phyloP scores from a whole-genome alignment of 345 rosid genomes.

The Barbarea vulgaris region DNA sequence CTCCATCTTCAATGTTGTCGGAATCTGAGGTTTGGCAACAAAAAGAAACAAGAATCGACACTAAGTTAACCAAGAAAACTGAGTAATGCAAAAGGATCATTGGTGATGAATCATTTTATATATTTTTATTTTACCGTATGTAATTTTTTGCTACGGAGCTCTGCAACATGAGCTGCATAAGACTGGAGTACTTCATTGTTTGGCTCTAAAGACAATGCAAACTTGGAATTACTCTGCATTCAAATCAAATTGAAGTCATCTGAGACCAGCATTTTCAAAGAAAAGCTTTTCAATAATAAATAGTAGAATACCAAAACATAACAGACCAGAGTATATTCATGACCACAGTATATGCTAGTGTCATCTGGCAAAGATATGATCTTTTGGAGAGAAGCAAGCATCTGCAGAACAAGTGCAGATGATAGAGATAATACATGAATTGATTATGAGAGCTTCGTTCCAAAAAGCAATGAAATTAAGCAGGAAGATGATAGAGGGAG shows the following conservation, averaged over 20 bases:
- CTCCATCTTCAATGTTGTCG: constrained; percentile 76
- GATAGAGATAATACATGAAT: background rate
- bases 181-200: constrained; percentile 76
- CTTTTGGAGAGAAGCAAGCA: constrained; percentile 75
- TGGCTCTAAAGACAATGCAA: constrained; percentile 90
- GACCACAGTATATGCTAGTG: constrained; percentile 84
- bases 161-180: constrained; percentile 75
- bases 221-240: constrained; percentile 88
- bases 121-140: constrained; percentile 63
- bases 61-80: background rate
- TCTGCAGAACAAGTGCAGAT: constrained; percentile 53
- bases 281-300: background rate
- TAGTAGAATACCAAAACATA: background rate
- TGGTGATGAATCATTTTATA: constrained; percentile 2
- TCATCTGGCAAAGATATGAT: constrained; percentile 83
- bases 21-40: constrained; percentile 54
- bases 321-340: constrained; percentile 92
- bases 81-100: background rate
- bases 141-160: constrained; percentile 67
- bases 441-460: background rate
- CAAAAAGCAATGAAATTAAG: background rate
- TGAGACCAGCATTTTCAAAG: background rate
- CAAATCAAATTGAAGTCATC: background rate
- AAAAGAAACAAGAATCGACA: background rate
- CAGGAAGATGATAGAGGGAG: background rate